A percentile compares a stretch with the other conserved stretches of the same genome.
These are phyloP conservation scores for Dothistroma septosporum DNA, from an alignment of 2,329 filamentous ascomycete species.

Conservation along the genomic window DNA sequence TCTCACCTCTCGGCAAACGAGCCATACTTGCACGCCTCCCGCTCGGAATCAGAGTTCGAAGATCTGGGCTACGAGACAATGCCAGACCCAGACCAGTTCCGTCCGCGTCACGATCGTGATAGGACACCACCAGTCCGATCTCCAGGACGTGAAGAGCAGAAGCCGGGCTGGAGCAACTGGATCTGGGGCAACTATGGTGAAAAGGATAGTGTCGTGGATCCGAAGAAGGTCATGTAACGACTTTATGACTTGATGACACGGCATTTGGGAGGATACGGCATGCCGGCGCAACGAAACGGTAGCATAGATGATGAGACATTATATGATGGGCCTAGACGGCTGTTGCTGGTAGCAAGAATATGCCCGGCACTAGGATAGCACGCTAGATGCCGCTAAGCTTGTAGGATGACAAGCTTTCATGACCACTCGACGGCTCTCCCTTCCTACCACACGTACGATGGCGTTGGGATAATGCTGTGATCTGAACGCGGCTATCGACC, in stretches of 20 bases:
- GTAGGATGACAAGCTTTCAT: no score
- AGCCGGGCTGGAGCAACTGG: slow-evolving; percentile 34
- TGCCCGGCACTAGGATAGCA: neutral
- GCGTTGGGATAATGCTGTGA: no score
- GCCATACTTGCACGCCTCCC: slow-evolving; percentile 64
- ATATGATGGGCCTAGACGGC: neutral
- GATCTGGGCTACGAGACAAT: slow-evolving; percentile 37
- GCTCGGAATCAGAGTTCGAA: slow-evolving; percentile 84
- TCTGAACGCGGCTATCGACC: no score
- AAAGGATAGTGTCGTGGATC: slow-evolving; percentile 31
- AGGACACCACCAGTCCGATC: slow-evolving; percentile 7
- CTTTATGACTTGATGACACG: slow-evolving; percentile 2
- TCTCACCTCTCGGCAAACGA: slow-evolving; percentile 25
- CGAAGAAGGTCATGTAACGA: slow-evolving; percentile 30
- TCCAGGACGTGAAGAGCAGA: neutral
- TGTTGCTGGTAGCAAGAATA: neutral
- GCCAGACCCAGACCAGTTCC: slow-evolving; percentile 34
- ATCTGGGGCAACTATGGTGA: slow-evolving; percentile 39
- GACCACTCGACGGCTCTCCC: no score
- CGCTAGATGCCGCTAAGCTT: no score
- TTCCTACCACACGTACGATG: neutral
- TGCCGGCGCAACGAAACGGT: neutral
- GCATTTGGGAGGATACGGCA: neutral
- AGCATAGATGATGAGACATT: neutral
- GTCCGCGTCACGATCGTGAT: slow-evolving; percentile 16